Base-by-base conservation (phyloP, 2,329 filamentous ascomycete genomes). In the Leptographium procerum region DNA sequence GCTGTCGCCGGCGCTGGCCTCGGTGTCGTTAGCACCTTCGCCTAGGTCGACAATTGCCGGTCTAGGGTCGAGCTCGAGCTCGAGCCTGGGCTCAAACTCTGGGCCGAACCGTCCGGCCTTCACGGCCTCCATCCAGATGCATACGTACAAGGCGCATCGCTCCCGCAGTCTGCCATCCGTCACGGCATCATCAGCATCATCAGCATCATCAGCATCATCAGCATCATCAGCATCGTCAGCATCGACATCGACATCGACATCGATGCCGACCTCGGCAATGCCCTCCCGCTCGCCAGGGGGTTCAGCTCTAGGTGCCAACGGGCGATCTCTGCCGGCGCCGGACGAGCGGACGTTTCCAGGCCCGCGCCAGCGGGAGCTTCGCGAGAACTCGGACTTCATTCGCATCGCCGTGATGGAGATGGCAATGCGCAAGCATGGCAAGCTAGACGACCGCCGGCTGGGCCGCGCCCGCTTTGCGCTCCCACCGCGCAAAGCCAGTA, bases 321-420 rank as follows among this genome's bases (percentile, higher is more conserved):
- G 19, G 5, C 24, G 43, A 8, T 14, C 54, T n/a, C 28, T 52
- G 31, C 10, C 28, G 31, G 22, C 31, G 22, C 19, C 50, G 4
- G 59, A 62, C 22, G 59, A 60, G 24, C 61, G 58, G 6, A 59
- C 72, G 31, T 61, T 64, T 56, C 71, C 80, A 45, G 74, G 76
- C 52, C 69, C 75, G 65, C 80, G 84, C 26, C 84, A 86, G 68
- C 79, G 84, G 52, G 84, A 87, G 68, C 80, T 86, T 75, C 81
- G 84, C 33, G 84, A 87, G 68, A 87, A 87, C 64, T 78, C 83
- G 47, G 83, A 87, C 65, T 87, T 87, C 66, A 86, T 87, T 66
- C 80, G 84, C 64, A 81, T 87, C 57, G 84, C 84, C 40, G 84
- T 87, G 55, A 82, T 87, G 78, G 84, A 87, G 66, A 86, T 87